A percentile compares a stretch with the other conserved stretches of the same genome.
These are phyloP conservation scores for Rhizopus arrhizus DNA, from an alignment of 371 early-diverging fungal species.

Conservation along the genomic window DNA sequence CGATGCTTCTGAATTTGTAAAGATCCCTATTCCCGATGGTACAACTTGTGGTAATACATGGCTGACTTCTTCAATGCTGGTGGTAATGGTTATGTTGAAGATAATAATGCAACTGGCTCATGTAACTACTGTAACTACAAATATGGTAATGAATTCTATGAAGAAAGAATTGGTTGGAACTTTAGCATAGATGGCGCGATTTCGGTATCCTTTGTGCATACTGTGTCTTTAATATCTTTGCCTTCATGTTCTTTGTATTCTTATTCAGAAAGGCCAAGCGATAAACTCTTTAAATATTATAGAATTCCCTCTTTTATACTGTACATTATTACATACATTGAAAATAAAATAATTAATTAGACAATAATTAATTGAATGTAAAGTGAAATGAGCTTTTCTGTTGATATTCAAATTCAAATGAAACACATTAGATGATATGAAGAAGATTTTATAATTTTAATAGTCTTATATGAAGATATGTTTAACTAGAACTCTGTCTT, in stretches of 20 bases:
- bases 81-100: slow-evolving; percentile 61
- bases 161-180: slow-evolving; percentile 55
- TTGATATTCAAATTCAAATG: background rate
- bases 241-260: slow-evolving; percentile 50
- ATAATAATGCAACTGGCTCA: slow-evolving; percentile 47
- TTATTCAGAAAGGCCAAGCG: slow-evolving; percentile 44
- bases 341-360: background rate
- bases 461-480: too few species aligned
- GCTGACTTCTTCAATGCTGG: slow-evolving; percentile 54
- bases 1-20: slow-evolving; percentile 46
- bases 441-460: background rate
- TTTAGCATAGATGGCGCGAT: slow-evolving; percentile 71
- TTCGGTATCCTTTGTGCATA: slow-evolving; percentile 66
- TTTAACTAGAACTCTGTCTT: background rate
- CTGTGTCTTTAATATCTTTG: slow-evolving; percentile 55
- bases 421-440: background rate
- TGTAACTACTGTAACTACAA: slow-evolving; percentile 72
- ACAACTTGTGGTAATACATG: slow-evolving; percentile 65
- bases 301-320: too few species aligned
- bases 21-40: slow-evolving; percentile 59
- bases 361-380: too few species aligned
- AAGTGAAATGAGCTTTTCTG: background rate
- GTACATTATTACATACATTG: background rate
- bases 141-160: slow-evolving; percentile 63
- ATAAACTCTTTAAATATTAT: slow-evolving; percentile 12